Evolutionary conservation across 257 asterid species (phyloP).

Genomic region (Ophiorrhiza pumila): DNA sequence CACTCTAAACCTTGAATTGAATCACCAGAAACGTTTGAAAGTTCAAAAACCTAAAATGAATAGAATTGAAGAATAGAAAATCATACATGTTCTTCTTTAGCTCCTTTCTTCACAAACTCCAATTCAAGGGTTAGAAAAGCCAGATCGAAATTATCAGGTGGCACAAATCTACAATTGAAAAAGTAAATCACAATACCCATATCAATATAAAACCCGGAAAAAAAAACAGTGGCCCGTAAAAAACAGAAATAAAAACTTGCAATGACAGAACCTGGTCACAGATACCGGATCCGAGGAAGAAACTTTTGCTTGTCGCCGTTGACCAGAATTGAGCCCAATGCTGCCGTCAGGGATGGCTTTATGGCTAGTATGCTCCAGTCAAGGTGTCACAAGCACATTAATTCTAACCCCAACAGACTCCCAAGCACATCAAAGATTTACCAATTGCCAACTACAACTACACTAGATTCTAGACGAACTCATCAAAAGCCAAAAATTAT

Average conservation of each 20-base stretch:
- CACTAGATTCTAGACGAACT: not conserved
- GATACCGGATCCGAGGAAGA: slow-evolving; percentile 73
- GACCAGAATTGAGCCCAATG: slow-evolving; percentile 80
- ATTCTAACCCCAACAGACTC: not conserved
- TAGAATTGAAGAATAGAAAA: slow-evolving; percentile 14
- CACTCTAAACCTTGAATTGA: not conserved
- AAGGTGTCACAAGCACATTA: slow-evolving; percentile 39
- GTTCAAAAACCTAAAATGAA: not conserved
- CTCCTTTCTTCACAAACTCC: slow-evolving; percentile 92
- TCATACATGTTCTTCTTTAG: slow-evolving; percentile 79
- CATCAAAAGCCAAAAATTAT: not conserved
- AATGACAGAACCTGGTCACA: slow-evolving; percentile 55
- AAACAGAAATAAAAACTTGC: not conserved
- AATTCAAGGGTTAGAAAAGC: slow-evolving; percentile 86
- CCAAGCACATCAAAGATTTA: not conserved
- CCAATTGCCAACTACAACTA: not conserved
- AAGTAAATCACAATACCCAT: slow-evolving; percentile 1
- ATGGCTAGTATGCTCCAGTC: slow-evolving; percentile 61
- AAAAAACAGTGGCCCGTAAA: not conserved
- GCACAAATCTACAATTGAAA: slow-evolving; percentile 50
- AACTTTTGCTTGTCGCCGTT: slow-evolving; percentile 84
- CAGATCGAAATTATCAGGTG: slow-evolving; percentile 79
- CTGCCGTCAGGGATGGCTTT: slow-evolving; percentile 55
- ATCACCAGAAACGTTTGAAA: slow-evolving; percentile 8
- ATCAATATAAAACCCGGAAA: not conserved